Base-by-base conservation (phyloP, 176 grass and related monocot species). In the Phyllostachys edulis region DNA sequence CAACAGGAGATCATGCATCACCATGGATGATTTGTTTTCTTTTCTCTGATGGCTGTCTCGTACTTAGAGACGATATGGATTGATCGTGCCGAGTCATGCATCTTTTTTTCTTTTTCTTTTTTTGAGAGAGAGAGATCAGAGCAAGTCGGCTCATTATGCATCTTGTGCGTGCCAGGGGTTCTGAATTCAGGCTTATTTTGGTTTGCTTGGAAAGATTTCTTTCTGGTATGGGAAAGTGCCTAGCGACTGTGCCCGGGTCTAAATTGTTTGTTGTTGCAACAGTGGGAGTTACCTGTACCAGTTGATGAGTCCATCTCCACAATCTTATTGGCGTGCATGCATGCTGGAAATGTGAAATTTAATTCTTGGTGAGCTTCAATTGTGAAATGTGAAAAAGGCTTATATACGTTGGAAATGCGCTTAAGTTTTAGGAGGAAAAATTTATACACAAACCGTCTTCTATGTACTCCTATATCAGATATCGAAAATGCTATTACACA, bases 231-330 rank as follows among this genome's bases (percentile, higher is more conserved):
- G 50, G 51, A 69, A 82, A 62, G n/a, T 69, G 63, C 77, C 8
- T 86, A 69, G 54, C 65, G 23, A 77, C 80, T 80, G 45, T 75
- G 59, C 29, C 39, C 26, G 1, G n/a, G 52, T 52, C 63, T 67
- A 49, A 20, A 71, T 20, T 26, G 83, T 81, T 81, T 69, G 83
- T 66, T 70, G 62, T 37, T 72, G 45, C 29, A 72, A 72, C 37
- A 67, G 46, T 54, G 50, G 0, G 21, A 59, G 56, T 23, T 9
- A 9, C 18, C 21, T 23, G 20, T 23, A 59, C 1, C 3, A 24
- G 56, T 5, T 23, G 9, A 59, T 59, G 21, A 23, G 21, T 23
- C 8, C 21, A 23, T 10, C 21, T 59, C 55, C 20, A n/a, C 10
- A 10, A 57, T 23, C 21, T n/a, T 23, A 18, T 54, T 56, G 54